A percentile compares a stretch with the other conserved stretches of the same genome.
phyloP scores from a whole-genome alignment of 352 stramenopile genomes.

The Thraustochytrium sp. region DNA sequence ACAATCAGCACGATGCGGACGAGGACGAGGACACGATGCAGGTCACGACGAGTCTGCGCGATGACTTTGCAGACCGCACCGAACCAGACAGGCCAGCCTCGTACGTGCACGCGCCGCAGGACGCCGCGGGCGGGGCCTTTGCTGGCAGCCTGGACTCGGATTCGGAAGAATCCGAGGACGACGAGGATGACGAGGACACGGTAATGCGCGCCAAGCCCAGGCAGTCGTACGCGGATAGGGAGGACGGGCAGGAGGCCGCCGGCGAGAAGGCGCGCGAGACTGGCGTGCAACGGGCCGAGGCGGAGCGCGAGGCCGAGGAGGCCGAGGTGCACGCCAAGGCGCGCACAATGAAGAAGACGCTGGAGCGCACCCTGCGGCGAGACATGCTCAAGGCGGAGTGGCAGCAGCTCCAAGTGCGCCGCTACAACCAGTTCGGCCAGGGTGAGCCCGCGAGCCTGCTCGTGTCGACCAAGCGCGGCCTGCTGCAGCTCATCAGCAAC shows the following conservation, averaged over 20 bases:
- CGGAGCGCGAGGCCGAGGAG: not conserved
- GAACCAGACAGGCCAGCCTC: not conserved
- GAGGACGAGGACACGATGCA: not conserved
- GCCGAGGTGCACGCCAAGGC: not conserved
- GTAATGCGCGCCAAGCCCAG: not conserved
- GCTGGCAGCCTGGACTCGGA: too few species aligned
- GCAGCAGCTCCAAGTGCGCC: not conserved
- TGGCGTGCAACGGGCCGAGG: not conserved
- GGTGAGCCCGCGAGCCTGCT: not conserved
- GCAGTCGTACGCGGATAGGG: too few species aligned
- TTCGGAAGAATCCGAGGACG: not conserved
- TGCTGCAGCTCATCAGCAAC: slow-evolving; percentile 1
- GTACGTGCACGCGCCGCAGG: not conserved
- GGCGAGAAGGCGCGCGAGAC: not conserved
- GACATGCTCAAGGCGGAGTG: not conserved
- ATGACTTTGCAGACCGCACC: too few species aligned
- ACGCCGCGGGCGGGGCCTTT: not conserved
- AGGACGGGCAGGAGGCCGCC: not conserved
- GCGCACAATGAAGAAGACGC: not conserved
- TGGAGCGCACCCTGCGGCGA: not conserved
- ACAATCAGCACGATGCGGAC: not conserved
- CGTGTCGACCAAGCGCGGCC: not conserved
- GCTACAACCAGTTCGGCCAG: slow-evolving; percentile 28
- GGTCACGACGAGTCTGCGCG: not conserved
- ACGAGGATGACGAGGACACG: not conserved